A percentile compares a stretch with the other conserved stretches of the same genome.
Conservation (phyloP, 208 protist species). For the Leptomonas pyrrhocoris region DNA sequence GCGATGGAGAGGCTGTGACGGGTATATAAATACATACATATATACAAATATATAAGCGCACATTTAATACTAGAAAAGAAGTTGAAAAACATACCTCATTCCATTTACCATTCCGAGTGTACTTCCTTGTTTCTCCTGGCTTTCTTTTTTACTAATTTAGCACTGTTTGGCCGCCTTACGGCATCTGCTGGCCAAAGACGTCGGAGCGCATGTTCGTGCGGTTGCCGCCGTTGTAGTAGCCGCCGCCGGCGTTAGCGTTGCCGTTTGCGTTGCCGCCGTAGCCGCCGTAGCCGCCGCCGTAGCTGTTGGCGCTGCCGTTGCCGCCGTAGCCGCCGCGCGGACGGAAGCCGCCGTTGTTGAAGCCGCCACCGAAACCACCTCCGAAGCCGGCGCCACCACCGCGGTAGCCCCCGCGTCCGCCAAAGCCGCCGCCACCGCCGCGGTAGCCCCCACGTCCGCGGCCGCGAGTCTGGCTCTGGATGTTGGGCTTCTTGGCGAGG, state of each 20-base stretch:
- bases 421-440: constrained; percentile 35
- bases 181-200: constrained; percentile 60
- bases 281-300: constrained; percentile 28
- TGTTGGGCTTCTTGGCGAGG: constrained; percentile 83
- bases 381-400: constrained; percentile 25
- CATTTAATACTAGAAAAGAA: background rate
- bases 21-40: background rate
- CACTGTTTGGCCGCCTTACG: background rate
- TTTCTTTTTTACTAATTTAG: too few species aligned
- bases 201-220: constrained; percentile 40
- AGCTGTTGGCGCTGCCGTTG: constrained; percentile 24
- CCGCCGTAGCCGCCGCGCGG: constrained; percentile 18
- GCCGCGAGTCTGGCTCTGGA: constrained; percentile 48
- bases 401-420: constrained; percentile 24
- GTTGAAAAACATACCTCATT: background rate
- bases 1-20: background rate
- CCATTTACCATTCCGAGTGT: background rate
- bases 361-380: constrained; percentile 20
- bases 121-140: background rate
- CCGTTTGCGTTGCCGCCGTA: constrained; percentile 29
- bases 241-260: constrained; percentile 31
- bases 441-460: constrained; percentile 57
- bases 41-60: background rate
- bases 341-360: constrained; percentile 2
- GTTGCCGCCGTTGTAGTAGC: constrained; percentile 27